Base-by-base conservation (phyloP, 352 stramenopile species). In the Globisporangium paroecandrum region DNA sequence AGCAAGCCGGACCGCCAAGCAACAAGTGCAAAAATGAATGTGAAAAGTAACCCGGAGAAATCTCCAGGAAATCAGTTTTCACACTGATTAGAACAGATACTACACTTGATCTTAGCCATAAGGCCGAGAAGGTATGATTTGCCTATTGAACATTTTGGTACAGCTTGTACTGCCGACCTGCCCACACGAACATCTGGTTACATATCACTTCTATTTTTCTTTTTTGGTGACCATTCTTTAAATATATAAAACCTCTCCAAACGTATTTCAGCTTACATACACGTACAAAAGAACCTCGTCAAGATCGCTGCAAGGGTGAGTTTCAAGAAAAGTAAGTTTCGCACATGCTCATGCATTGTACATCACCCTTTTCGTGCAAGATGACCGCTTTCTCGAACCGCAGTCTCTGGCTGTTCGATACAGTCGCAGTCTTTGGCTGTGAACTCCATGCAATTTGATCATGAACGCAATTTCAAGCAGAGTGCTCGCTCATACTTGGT, bases 51-150 rank as follows among this genome's bases (percentile, higher is more conserved):
- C 75, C 74, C 70, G 58, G 57, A 69, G 62, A 74, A 77, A 77
- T 83, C 72, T 64, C 65, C 70, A 65, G 69, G 74, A 90, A 91
- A 91, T 89, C 84, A 93, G 85, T 93, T 93, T 91, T 93, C 87
- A 93, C 84, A 91, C 83, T 95, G 87, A 93, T 93, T 91, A 95
- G 87, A 95, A 95, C 87, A 95, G 85, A 93, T 93, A 93, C 85
- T 92, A 92, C 85, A 93, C 85, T 93, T 93, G 85, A 93, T 91
- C 83, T 90, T 91, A 93, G 83, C 85, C 83, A 92, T 85, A 85
- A 93, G 81, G 87, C 87, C 83, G 84, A 92, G 85, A 91, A 92
- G 79, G 81, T 89, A 89, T 87, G 75, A 79, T 32, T 77, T 75
- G 20, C 12, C 4, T 1, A 32, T 32, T 32, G 29, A 1, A 32